Base-by-base conservation (phyloP, 1,139 yeast genomes). In the Zygoascus sp. region DNA sequence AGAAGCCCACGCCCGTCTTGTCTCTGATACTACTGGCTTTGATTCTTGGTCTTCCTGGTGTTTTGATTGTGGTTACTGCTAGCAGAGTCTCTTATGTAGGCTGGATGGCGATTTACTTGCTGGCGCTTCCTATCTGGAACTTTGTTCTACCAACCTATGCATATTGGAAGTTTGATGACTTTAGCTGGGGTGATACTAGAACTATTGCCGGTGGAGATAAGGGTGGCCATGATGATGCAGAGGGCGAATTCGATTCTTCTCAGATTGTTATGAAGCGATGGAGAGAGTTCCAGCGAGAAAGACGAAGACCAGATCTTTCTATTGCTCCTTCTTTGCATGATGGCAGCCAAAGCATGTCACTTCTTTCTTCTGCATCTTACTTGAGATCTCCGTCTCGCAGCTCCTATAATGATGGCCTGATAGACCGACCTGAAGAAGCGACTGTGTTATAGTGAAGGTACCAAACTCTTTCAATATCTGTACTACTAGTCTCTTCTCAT, bases 101-200 rank as follows among this genome's bases (percentile, higher is more conserved):
- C 23, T 92, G 96, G 87, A 87, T 90, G 83, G 48, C 81, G 37
- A 75, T 89, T 53, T 92, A 92, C 62, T 67, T 92, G 37, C 1
- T 81, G 36, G 95, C 97, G 0, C 76, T 92, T 53, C 97, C 97
- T 28, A 75, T 92, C 52, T 92, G 98, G 98, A 92, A 92, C 65
- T 86, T 92, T 63, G 83, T 90, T 5, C 73, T 92, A 48, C 98
- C 98, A 2, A 65, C 80, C 44, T 87, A 92, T 67, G 88, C 97
- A 0, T 92, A 70, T 60, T 92, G 98, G 98, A 90, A 90, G 66
- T 92, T 92, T 67, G 98, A 92, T 66, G 98, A 92, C 66, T 92
- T 92, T 70, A 81, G 92, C 59, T 92, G 98, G 98, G 98, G 98
- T 66, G 97, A 90, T 56, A 92, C 98, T 4, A 79, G 98, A 73